Percentiles rank a stretch among this genome's conserved stretches.
phyloP scores from a whole-genome alignment of 1,284 basidiomycete species.

The Megacollybia platyphylla region DNA sequence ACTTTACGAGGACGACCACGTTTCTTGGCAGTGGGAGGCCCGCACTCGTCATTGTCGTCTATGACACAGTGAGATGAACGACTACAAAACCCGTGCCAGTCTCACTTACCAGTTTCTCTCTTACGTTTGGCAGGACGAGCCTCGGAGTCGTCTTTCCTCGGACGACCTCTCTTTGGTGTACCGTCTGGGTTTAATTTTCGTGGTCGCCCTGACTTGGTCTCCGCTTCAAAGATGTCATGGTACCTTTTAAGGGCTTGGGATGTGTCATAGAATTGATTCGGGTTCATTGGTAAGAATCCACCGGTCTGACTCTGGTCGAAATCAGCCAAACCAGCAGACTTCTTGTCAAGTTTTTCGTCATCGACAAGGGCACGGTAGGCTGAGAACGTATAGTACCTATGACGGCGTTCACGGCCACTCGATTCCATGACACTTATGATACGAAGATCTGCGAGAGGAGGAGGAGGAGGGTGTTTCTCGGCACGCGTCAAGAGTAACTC shows the following conservation, averaged over 20 bases:
- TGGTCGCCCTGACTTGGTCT: slow-evolving; percentile 10
- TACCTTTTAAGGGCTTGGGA: slow-evolving; percentile 25
- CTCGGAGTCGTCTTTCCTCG: slow-evolving; percentile 16
- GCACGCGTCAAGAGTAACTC: slow-evolving; percentile 65
- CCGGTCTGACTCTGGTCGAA: slow-evolving; percentile 38
- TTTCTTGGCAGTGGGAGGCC: slow-evolving; percentile 6
- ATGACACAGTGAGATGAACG: neutral
- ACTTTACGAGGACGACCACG: slow-evolving; percentile 9
- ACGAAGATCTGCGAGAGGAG: slow-evolving; percentile 58
- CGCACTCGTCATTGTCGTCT: neutral
- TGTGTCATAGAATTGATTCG: slow-evolving; percentile 40
- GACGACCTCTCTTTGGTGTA: slow-evolving; percentile 27
- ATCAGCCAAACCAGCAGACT: slow-evolving; percentile 23
- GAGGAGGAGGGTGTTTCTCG: slow-evolving; percentile 46
- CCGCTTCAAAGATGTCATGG: slow-evolving; percentile 33
- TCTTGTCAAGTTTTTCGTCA: slow-evolving; percentile 44
- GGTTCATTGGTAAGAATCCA: slow-evolving; percentile 31
- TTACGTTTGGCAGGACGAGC: neutral
- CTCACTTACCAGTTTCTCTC: neutral
- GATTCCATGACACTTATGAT: slow-evolving; percentile 62
- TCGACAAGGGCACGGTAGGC: slow-evolving; percentile 44
- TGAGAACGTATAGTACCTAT: slow-evolving; percentile 63
- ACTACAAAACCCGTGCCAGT: neutral
- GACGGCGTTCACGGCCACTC: slow-evolving; percentile 66
- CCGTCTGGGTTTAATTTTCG: slow-evolving; percentile 23